Conservation (phyloP, 2,329 filamentous ascomycete species). For the Botrytis fragariae region DNA sequence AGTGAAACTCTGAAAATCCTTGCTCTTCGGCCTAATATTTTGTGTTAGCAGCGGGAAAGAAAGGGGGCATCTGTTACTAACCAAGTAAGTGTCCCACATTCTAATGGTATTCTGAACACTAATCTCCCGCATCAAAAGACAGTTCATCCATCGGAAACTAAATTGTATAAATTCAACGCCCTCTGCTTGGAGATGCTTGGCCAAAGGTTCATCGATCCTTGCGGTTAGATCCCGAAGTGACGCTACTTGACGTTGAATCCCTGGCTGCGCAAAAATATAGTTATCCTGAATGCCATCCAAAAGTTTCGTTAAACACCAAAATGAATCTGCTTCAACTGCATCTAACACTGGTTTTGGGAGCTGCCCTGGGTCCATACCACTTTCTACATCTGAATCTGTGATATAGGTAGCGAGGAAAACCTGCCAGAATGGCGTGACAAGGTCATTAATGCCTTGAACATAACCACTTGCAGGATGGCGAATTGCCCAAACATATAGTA, state of each 20-base stretch:
- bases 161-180: slow-evolving; percentile 99
- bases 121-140: slow-evolving; percentile 94
- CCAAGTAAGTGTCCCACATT: slow-evolving; percentile 99
- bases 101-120: slow-evolving; percentile 94
- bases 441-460: slow-evolving; percentile 97
- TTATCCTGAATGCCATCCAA: slow-evolving; percentile 99
- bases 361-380: slow-evolving; percentile 95
- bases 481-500: slow-evolving; percentile 96
- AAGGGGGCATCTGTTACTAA: slow-evolving; percentile 46
- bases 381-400: slow-evolving; percentile 87
- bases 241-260: slow-evolving; percentile 90
- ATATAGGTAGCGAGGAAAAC: slow-evolving; percentile 95
- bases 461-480: slow-evolving; percentile 96
- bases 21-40: slow-evolving; percentile 82
- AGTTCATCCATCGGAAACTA: slow-evolving; percentile 99
- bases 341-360: slow-evolving; percentile 87
- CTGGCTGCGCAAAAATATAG: slow-evolving; percentile 96
- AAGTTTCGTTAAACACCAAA: slow-evolving; percentile 97
- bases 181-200: slow-evolving; percentile 85
- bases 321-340: slow-evolving; percentile 94
- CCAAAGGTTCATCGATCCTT: slow-evolving; percentile 78
- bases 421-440: slow-evolving; percentile 97
- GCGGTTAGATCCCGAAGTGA: slow-evolving; percentile 86
- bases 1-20: slow-evolving; percentile 96
- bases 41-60: slow-evolving; percentile 5